Conservation (phyloP, 345 rosid genomes). For the Fremontodendron californicum region DNA sequence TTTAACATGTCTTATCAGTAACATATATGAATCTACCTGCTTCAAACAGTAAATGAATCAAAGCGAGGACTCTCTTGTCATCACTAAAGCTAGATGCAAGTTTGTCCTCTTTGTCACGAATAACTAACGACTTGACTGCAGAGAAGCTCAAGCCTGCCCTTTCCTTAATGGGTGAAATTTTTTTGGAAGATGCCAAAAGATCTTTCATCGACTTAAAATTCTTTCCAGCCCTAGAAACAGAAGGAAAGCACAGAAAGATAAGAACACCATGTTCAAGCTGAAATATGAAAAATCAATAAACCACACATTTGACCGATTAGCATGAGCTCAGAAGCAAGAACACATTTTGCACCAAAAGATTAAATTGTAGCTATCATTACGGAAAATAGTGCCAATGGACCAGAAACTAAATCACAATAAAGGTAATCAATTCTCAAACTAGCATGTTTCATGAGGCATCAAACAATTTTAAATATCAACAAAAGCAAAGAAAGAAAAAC, state of each 20-base stretch:
- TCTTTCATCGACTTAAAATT: constrained; percentile 71
- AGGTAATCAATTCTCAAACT: background rate
- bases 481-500: background rate
- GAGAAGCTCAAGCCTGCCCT: constrained; percentile 78
- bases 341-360: background rate
- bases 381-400: background rate
- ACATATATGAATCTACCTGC: constrained; percentile 49
- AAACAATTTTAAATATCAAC: no score
- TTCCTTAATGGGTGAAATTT: constrained; percentile 78
- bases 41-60: constrained; percentile 52
- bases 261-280: background rate
- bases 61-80: constrained; percentile 54
- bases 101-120: constrained; percentile 85
- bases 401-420: background rate
- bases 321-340: constrained; percentile 5
- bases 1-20: constrained; percentile 2
- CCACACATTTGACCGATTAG: no score
- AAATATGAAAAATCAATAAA: constrained; percentile 4
- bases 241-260: constrained; percentile 5
- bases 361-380: no score
- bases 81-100: constrained; percentile 50
- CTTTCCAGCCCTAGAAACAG: constrained; percentile 57
- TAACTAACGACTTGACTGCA: constrained; percentile 78
- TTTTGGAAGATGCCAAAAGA: constrained; percentile 55
- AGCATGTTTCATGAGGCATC: background rate